phyloP scores from a whole-genome alignment of 331 rosid species.

The Stylosanthes scabra region DNA sequence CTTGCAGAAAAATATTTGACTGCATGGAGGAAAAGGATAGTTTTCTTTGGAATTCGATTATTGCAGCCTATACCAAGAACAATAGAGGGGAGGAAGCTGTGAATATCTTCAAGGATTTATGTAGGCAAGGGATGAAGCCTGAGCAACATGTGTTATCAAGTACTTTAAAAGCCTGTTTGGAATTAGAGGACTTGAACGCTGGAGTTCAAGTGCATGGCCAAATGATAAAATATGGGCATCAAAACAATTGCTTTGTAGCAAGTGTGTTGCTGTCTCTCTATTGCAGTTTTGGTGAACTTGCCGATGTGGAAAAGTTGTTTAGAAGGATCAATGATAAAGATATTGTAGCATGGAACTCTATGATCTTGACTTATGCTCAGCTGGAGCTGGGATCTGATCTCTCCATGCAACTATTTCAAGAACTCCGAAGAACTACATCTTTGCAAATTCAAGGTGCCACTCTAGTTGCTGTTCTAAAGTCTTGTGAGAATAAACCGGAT shows the following conservation, averaged over 20 bases:
- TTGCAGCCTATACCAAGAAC: conserved; percentile 53
- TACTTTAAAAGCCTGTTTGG: conserved; percentile 60
- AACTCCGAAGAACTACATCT: conserved; percentile 36
- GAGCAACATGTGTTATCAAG: conserved; percentile 56
- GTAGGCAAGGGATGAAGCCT: conserved; percentile 50
- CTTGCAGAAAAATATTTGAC: conserved; percentile 49
- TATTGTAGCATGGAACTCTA: conserved; percentile 60
- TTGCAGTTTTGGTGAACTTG: conserved; percentile 46
- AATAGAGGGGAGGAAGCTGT: conserved; percentile 56
- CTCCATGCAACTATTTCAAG: conserved; percentile 53
- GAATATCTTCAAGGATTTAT: conserved; percentile 51
- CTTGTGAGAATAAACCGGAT: conserved; percentile 50
- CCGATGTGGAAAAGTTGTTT: conserved; percentile 53
- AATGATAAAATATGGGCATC: conserved; percentile 52
- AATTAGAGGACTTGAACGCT: conserved; percentile 43
- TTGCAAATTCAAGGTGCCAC: conserved; percentile 49
- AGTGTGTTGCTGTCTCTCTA: conserved; percentile 52
- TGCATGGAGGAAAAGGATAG: conserved; percentile 56
- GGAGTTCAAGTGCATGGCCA: conserved; percentile 59
- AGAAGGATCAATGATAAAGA: conserved; percentile 49
- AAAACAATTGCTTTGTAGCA: conserved; percentile 52
- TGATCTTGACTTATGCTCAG: conserved; percentile 54
- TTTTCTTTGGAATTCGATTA: conserved; percentile 61
- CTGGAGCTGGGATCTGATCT: conserved; percentile 44
- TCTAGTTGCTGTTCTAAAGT: conserved; percentile 54